Percentiles rank a stretch among this genome's conserved stretches.
Evolutionary conservation across 169 alveolate genomes (phyloP).

Genomic region (Babesia divergens): DNA sequence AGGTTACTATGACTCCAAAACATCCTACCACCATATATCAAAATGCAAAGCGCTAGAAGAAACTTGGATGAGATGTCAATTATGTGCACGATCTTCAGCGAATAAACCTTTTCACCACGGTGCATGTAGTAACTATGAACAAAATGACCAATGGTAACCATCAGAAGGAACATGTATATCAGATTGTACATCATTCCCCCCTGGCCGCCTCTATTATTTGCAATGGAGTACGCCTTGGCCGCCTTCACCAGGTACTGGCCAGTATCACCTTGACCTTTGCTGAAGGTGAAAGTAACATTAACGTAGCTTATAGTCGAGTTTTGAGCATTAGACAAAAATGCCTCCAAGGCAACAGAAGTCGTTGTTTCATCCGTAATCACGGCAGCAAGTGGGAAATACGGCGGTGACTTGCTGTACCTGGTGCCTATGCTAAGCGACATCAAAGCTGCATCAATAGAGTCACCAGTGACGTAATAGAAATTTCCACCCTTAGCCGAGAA

Average conservation of each 20-base stretch:
- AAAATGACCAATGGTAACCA: neutral
- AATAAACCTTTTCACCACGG: constrained; percentile 13
- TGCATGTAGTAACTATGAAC: constrained; percentile 17
- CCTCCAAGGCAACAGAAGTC: constrained; percentile 65
- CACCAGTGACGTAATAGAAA: constrained; percentile 63
- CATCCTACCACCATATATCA: constrained; percentile 2
- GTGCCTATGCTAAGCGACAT: constrained; percentile 59
- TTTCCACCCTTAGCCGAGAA: constrained; percentile 51
- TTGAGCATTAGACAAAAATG: constrained; percentile 57
- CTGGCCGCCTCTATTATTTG: constrained; percentile 11
- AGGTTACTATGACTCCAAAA: constrained; percentile 1
- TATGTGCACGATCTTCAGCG: constrained; percentile 14
- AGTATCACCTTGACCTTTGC: neutral
- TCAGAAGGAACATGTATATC: constrained; percentile 2
- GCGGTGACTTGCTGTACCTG: constrained; percentile 37
- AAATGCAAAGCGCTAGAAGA: constrained; percentile 6
- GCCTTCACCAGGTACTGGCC: neutral
- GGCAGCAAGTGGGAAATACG: constrained; percentile 70
- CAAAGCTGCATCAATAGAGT: constrained; percentile 47
- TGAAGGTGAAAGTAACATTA: constrained; percentile 52
- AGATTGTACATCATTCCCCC: neutral
- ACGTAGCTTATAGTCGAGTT: constrained; percentile 59
- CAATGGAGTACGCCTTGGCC: constrained; percentile 28
- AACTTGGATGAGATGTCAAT: constrained; percentile 19
- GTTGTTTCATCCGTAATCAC: constrained; percentile 62